Evolutionary conservation across 2,329 filamentous ascomycete species (phyloP).

Genomic region (Fusarium phyllophilum): DNA sequence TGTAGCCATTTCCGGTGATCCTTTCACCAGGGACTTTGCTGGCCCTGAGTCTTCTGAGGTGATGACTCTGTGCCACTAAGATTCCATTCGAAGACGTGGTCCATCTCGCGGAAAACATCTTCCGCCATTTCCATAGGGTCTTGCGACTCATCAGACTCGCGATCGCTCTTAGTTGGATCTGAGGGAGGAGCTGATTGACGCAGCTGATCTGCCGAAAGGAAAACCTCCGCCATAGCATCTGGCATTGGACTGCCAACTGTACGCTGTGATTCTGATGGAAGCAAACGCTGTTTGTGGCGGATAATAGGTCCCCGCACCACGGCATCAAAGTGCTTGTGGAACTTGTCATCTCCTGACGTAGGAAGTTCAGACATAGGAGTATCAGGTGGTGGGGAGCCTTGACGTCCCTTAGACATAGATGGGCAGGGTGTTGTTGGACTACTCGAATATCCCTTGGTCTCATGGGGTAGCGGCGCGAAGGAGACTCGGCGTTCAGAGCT

Average conservation of each 20-base stretch:
- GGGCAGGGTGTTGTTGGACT: conserved; percentile 15
- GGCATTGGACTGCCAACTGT: conserved; percentile 38
- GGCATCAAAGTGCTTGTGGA: conserved; percentile 59
- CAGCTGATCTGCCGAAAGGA: conserved; percentile 39
- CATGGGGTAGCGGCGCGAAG: conserved; percentile 50
- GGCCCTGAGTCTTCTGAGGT: conserved; percentile 28
- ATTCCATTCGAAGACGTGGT: conserved; percentile 50
- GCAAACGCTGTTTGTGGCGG: conserved; percentile 44
- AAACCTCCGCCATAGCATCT: conserved; percentile 42
- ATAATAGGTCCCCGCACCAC: conserved; percentile 51
- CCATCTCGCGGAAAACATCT: conserved; percentile 52
- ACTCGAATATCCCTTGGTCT: conserved; percentile 24
- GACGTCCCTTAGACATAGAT: conserved; percentile 31
- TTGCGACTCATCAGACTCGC: conserved; percentile 37
- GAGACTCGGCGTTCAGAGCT: conserved; percentile 49
- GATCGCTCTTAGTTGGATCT: conserved; percentile 16
- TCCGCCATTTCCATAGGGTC: conserved; percentile 51
- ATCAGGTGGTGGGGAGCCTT: conserved; percentile 58
- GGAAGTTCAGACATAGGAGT: conserved; percentile 49
- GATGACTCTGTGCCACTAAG: conserved; percentile 33
- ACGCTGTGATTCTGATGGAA: conserved; percentile 56
- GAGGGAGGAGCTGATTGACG: conserved; percentile 7
- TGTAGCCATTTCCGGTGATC: neutral
- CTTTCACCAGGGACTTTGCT: conserved; percentile 44
- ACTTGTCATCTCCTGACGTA: conserved; percentile 51